phyloP scores from a whole-genome alignment of 1,284 basidiomycete genomes.

The Microbotryum saponariae region DNA sequence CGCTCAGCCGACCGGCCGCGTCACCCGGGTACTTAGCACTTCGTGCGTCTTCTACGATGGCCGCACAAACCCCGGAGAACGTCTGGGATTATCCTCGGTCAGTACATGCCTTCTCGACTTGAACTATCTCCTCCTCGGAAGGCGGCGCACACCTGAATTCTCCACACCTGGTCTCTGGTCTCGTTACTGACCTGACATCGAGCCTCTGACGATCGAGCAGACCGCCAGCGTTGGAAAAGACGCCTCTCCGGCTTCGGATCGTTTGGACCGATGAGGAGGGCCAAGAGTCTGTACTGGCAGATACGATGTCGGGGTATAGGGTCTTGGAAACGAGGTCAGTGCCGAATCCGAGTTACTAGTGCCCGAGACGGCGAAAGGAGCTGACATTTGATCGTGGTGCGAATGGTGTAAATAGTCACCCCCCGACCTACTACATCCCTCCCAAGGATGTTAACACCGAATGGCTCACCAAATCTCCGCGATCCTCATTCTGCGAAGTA shows the following conservation, averaged over 20 bases:
- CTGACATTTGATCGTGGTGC: neutral
- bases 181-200: neutral
- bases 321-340: conserved; percentile 41
- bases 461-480: conserved; percentile 29
- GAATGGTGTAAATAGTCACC: conserved; percentile 33
- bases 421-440: conserved; percentile 42
- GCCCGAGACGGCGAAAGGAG: neutral
- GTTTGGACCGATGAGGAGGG: conserved; percentile 34
- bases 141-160: neutral
- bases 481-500: conserved; percentile 40
- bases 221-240: conserved; percentile 39
- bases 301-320: conserved; percentile 37
- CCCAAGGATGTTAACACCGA: conserved; percentile 30
- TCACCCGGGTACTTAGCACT: too few relatives aligned
- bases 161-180: neutral
- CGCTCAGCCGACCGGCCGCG: too few relatives aligned
- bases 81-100: conserved; percentile 41
- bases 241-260: conserved; percentile 35
- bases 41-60: too few relatives aligned
- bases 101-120: neutral
- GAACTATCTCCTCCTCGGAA: neutral
- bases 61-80: conserved; percentile 31
- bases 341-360: neutral
- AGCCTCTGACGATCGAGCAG: neutral
- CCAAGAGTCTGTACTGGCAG: conserved; percentile 35